These are phyloP conservation scores for Taphrina populina DNA, from an alignment of 1,139 yeast genomes.

Conservation along the genomic window DNA sequence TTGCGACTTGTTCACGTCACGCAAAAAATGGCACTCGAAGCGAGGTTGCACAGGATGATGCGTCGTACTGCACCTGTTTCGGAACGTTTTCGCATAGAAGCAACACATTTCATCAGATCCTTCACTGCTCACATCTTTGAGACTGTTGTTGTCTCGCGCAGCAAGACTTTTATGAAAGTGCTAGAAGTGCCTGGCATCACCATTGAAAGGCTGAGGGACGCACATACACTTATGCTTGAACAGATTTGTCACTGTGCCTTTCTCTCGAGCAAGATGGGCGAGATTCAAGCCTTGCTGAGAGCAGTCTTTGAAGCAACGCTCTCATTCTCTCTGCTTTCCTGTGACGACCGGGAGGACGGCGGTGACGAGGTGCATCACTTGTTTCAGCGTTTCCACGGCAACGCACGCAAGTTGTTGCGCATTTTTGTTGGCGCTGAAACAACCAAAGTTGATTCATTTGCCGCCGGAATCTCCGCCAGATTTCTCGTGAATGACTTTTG, in stretches of 20 bases:
- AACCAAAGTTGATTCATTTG: slow-evolving; percentile 6
- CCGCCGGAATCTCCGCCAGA: slow-evolving; percentile 6
- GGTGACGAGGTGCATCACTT: background rate
- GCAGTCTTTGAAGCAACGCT: background rate
- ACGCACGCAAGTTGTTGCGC: slow-evolving; percentile 6
- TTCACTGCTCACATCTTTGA: slow-evolving; percentile 18
- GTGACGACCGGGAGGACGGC: background rate
- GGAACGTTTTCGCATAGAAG: slow-evolving; percentile 17
- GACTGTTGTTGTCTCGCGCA: slow-evolving; percentile 5
- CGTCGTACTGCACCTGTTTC: background rate
- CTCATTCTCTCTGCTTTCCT: background rate
- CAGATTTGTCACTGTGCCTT: slow-evolving; percentile 9
- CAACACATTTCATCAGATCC: slow-evolving; percentile 6
- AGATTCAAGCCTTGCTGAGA: slow-evolving; percentile 1
- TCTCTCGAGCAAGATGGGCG: slow-evolving; percentile 2
- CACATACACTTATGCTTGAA: slow-evolving; percentile 15
- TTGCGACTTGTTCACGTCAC: slow-evolving; percentile 15
- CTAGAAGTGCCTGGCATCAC: background rate
- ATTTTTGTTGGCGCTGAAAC: slow-evolving; percentile 9
- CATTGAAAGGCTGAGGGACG: slow-evolving; percentile 7
- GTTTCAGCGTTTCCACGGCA: background rate
- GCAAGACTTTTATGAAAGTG: background rate
- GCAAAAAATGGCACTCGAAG: slow-evolving; percentile 12
- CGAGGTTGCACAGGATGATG: slow-evolving; percentile 7
- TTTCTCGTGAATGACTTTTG: slow-evolving; percentile 10